Percentiles rank a stretch among this genome's conserved stretches.
Evolutionary conservation across 2,329 filamentous ascomycete species (phyloP).

Genomic region (Camillea tinctor): DNA sequence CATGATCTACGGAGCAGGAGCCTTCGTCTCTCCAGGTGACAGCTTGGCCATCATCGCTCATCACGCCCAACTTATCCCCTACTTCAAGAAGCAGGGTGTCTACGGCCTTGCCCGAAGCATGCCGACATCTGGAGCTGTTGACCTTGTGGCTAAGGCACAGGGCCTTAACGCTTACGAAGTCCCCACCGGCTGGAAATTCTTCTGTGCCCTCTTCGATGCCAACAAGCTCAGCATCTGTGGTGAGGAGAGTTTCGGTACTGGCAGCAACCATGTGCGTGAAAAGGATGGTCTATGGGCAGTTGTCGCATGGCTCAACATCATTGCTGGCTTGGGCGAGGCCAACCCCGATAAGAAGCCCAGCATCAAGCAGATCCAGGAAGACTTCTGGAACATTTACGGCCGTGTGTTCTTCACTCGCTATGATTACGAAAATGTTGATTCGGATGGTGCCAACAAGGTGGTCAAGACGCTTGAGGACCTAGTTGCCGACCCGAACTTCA

Average conservation of each 20-base stretch:
- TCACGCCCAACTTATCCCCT: slow-evolving; percentile 93
- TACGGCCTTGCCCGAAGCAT: slow-evolving; percentile 95
- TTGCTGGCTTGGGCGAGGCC: slow-evolving; percentile 86
- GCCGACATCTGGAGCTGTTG: slow-evolving; percentile 94
- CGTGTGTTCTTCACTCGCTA: slow-evolving; percentile 99
- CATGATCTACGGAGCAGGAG: slow-evolving; percentile 98
- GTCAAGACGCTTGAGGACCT: slow-evolving; percentile 77
- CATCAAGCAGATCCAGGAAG: slow-evolving; percentile 93
- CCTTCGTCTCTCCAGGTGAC: slow-evolving; percentile 95
- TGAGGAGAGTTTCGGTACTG: slow-evolving; percentile 97
- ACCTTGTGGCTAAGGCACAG: slow-evolving; percentile 94
- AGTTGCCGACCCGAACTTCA: slow-evolving; percentile 70
- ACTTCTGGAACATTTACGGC: slow-evolving; percentile 96
- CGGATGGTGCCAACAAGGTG: slow-evolving; percentile 86
- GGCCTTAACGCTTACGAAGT: slow-evolving; percentile 92
- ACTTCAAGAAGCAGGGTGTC: slow-evolving; percentile 97
- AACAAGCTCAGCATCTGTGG: slow-evolving; percentile 98
- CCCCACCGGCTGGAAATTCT: slow-evolving; percentile 98
- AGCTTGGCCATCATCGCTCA: slow-evolving; percentile 97
- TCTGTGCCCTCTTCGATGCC: slow-evolving; percentile 92
- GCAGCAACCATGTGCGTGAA: slow-evolving; percentile 97
- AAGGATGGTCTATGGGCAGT: slow-evolving; percentile 99
- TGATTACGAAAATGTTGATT: slow-evolving; percentile 95
- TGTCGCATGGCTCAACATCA: slow-evolving; percentile 97
- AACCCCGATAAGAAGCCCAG: slow-evolving; percentile 78